Percentiles rank a stretch among this genome's conserved stretches.
These are phyloP conservation scores for Fagus sylvatica DNA, from an alignment of 306 rosid genomes.

Conservation along the genomic window DNA sequence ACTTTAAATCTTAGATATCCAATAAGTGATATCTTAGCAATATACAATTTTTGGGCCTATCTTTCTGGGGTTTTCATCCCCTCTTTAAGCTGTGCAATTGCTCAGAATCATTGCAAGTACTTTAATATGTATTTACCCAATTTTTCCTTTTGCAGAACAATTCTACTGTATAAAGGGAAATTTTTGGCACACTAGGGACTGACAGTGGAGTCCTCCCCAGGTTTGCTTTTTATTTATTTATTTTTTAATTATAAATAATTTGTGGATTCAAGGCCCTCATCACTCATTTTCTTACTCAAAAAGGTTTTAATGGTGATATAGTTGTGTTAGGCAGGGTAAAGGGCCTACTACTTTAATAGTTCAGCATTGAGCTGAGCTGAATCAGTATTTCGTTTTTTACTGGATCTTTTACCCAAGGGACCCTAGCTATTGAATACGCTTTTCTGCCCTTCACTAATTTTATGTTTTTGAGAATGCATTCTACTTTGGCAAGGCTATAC, in stretches of 20 bases:
- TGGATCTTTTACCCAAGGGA: not conserved
- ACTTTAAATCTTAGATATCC: not conserved
- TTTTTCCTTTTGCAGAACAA: slow-evolving; percentile 49
- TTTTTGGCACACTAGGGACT: slow-evolving; percentile 17
- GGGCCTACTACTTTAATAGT: slow-evolving; percentile 6
- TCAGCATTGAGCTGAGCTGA: slow-evolving; percentile 13
- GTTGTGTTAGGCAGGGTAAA: slow-evolving; percentile 9
- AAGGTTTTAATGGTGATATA: not conserved
- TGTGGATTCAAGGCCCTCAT: not conserved
- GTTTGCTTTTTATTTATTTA: slow-evolving; percentile 19
- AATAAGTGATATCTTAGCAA: not conserved
- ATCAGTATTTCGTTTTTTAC: not conserved
- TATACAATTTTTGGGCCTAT: not conserved
- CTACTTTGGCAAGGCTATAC: not conserved
- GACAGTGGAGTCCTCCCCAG: slow-evolving; percentile 24
- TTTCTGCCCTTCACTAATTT: not conserved
- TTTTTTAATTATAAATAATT: not conserved
- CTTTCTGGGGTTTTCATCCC: not conserved
- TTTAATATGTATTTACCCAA: slow-evolving; percentile 19
- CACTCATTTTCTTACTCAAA: not conserved
- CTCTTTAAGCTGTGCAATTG: not conserved
- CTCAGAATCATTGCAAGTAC: not conserved
- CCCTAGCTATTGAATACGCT: slow-evolving; percentile 8
- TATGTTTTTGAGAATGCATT: not conserved
- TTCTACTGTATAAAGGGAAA: slow-evolving; percentile 35